Evolutionary conservation across 805 yeast species (phyloP).

Genomic region (Lipomyces sp.): DNA sequence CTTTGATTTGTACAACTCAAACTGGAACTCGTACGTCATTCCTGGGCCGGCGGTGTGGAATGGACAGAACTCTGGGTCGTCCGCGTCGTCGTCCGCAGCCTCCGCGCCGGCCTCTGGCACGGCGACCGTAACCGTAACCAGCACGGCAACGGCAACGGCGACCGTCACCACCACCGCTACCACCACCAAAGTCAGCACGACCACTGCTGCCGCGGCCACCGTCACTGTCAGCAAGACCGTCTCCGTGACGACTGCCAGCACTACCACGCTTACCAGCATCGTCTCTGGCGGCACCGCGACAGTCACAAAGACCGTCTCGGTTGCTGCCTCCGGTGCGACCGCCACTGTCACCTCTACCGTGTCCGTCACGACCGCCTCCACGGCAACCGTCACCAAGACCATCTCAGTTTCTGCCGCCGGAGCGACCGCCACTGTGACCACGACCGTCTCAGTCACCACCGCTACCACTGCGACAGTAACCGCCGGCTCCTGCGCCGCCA

Average conservation of each 20-base stretch:
- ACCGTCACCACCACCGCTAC: too few species aligned
- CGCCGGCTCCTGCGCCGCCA: neutral
- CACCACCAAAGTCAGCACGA: too few species aligned
- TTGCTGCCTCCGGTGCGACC: neutral
- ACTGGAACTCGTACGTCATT: constrained; percentile 11
- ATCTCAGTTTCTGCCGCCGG: neutral
- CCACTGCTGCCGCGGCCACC: too few species aligned
- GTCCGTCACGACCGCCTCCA: neutral
- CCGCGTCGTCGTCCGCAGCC: neutral
- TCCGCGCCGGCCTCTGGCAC: neutral
- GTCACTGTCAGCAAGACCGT: too few species aligned
- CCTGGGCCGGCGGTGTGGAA: constrained; percentile 27
- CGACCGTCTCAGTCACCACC: neutral
- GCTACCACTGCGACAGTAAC: neutral
- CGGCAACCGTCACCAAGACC: neutral
- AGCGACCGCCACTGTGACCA: neutral
- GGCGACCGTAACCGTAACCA: neutral
- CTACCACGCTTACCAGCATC: too few species aligned
- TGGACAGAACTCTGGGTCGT: neutral
- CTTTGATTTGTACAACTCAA: constrained; percentile 13
- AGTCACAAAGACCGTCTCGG: too few species aligned
- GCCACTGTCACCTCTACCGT: neutral
- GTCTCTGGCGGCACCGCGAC: too few species aligned
- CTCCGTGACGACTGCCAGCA: too few species aligned
- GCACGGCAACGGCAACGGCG: neutral